Evolutionary conservation across 208 protist species (phyloP).

Genomic region (Naegleria lovaniensis): DNA sequence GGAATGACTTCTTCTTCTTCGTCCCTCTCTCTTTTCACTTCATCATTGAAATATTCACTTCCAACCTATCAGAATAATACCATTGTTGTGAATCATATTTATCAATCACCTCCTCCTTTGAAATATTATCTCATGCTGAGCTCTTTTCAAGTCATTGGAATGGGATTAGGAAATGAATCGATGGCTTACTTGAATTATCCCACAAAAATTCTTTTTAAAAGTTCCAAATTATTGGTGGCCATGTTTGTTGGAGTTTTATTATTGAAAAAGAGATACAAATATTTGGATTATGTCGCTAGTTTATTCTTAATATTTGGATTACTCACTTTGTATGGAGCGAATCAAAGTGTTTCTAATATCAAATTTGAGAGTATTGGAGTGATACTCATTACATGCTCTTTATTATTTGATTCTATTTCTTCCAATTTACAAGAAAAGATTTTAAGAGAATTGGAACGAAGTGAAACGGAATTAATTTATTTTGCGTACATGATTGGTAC

Average conservation of each 20-base stretch:
- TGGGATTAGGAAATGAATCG: constrained; percentile 16
- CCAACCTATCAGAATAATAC: not conserved
- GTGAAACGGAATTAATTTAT: not conserved
- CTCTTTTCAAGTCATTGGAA: not conserved
- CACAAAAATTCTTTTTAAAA: constrained; percentile 30
- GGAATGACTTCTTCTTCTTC: too few species aligned
- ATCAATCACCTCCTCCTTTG: not conserved
- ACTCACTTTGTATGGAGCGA: not conserved
- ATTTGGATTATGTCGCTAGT: not conserved
- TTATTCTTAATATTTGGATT: constrained; percentile 12
- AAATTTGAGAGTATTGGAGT: not conserved
- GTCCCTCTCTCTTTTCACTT: not conserved
- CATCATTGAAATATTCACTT: not conserved
- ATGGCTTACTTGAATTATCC: constrained; percentile 26
- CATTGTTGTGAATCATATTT: not conserved
- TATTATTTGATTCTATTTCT: not conserved
- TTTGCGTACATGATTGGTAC: not conserved
- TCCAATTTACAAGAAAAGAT: constrained; percentile 26
- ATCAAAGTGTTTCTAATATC: not conserved
- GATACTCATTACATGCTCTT: not conserved
- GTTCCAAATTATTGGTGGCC: constrained; percentile 3
- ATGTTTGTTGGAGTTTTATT: constrained; percentile 24
- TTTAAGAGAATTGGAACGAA: not conserved
- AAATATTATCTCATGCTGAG: constrained; percentile 5
- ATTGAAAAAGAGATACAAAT: constrained; percentile 10